Evolutionary conservation across 2,329 filamentous ascomycete genomes (phyloP).

Genomic region (Thelonectria discophora): DNA sequence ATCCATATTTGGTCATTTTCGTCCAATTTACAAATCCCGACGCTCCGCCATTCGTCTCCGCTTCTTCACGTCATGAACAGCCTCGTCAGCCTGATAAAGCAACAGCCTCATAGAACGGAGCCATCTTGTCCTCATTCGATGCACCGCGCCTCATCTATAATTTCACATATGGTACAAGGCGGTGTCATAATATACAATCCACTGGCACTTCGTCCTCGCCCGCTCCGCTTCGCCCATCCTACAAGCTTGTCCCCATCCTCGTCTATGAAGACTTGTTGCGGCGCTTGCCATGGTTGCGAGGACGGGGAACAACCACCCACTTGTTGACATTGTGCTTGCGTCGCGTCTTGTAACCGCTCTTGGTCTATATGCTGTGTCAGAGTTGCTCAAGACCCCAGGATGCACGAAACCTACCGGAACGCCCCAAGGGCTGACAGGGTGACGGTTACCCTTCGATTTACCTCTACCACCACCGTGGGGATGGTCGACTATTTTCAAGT

Average conservation of each 20-base stretch:
- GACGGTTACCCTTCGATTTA: constrained; percentile 98
- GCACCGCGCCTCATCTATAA: constrained; percentile 39
- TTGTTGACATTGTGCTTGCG: constrained; percentile 90
- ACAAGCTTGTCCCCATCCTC: constrained; percentile 29
- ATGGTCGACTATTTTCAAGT: constrained; percentile 74
- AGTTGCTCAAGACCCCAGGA: neutral
- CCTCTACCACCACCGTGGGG: constrained; percentile 98
- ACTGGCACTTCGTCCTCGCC: constrained; percentile 31
- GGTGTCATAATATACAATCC: constrained; percentile 44
- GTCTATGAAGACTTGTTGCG: constrained; percentile 65
- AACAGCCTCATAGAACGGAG: constrained; percentile 11
- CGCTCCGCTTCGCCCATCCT: constrained; percentile 20
- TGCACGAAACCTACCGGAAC: constrained; percentile 74
- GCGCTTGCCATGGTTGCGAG: constrained; percentile 91
- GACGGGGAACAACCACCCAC: constrained; percentile 84
- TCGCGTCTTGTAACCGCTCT: constrained; percentile 91
- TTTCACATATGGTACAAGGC: constrained; percentile 48
- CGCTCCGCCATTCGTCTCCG: too few species aligned
- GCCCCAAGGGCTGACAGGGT: constrained; percentile 97
- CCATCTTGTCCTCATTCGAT: constrained; percentile 28
- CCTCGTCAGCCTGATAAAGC: constrained; percentile 8
- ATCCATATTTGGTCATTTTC: neutral
- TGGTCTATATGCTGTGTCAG: constrained; percentile 60
- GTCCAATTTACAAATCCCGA: neutral
- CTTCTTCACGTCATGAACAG: neutral